A percentile compares a stretch with the other conserved stretches of the same genome.
These are phyloP conservation scores for Conidiobolus incongruus DNA, from an alignment of 371 early-diverging fungal species.

Conservation along the genomic window DNA sequence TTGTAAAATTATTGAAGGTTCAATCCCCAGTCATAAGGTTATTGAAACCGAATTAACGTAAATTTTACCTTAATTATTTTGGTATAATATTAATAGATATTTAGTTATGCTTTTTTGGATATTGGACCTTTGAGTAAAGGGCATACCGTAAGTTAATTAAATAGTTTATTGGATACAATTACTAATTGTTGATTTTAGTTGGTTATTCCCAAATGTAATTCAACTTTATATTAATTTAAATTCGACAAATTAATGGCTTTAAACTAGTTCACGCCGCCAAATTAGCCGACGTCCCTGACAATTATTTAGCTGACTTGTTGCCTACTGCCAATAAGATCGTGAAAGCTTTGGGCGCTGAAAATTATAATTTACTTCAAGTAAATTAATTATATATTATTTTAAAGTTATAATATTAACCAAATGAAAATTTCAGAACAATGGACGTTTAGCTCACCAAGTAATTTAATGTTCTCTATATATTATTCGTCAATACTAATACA, in stretches of 20 bases:
- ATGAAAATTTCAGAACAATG: constrained; percentile 51
- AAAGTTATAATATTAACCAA: too few relatives aligned
- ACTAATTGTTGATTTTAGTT: constrained; percentile 18
- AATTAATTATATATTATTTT: neutral
- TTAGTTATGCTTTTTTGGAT: constrained; percentile 45
- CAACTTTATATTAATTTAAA: neutral
- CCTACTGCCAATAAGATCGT: constrained; percentile 77
- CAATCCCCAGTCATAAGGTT: constrained; percentile 62
- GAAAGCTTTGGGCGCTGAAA: constrained; percentile 27
- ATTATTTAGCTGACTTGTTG: constrained; percentile 51
- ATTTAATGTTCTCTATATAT: neutral
- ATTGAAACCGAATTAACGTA: constrained; percentile 58
- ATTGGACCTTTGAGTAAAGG: constrained; percentile 57
- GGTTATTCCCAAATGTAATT: constrained; percentile 61
- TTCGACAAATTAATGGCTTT: neutral
- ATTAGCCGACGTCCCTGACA: constrained; percentile 73
- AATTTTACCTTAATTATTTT: constrained; percentile 8
- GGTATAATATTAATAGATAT: neutral
- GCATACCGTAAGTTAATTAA: constrained; percentile 30
- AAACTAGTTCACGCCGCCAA: constrained; percentile 63
- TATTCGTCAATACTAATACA: neutral
- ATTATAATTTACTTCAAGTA: constrained; percentile 85
- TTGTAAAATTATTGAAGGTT: constrained; percentile 71
- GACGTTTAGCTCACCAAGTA: constrained; percentile 43
- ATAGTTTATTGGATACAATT: neutral